Evolutionary conservation across 176 grass and related monocot genomes (phyloP).

Genomic region (Triticum turgidum): DNA sequence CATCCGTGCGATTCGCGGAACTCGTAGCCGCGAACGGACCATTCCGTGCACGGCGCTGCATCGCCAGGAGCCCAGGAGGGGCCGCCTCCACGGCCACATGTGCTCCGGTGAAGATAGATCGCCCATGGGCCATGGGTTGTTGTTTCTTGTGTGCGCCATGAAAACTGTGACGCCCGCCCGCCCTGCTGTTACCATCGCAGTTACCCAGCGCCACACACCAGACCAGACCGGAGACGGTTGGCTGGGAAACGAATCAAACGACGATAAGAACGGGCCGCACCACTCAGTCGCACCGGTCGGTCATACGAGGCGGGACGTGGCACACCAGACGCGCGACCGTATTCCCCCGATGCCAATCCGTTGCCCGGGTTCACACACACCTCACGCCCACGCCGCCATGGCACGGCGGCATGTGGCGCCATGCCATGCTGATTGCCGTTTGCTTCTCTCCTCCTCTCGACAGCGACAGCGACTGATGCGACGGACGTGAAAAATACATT

Average conservation of each 20-base stretch:
- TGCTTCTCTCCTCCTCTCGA: neutral
- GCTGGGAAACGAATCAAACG: neutral
- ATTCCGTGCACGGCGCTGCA: neutral
- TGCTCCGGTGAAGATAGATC: neutral
- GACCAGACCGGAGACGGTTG: neutral
- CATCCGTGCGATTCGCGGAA: neutral
- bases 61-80: neutral
- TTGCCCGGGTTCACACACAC: conserved; percentile 35
- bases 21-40: conserved; percentile 18
- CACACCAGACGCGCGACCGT: conserved; percentile 1
- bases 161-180: neutral
- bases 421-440: neutral
- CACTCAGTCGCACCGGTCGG: too few species aligned
- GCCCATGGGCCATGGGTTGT: neutral
- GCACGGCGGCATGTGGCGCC: neutral
- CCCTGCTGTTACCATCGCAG: neutral
- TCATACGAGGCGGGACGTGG: neutral
- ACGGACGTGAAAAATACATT: neutral
- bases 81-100: neutral
- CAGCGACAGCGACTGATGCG: conserved; percentile 29
- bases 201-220: neutral
- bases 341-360: conserved; percentile 16
- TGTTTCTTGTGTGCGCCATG: neutral
- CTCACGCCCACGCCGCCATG: neutral
- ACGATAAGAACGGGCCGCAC: neutral